Conservation (phyloP, 768 basidiomycete species). For the Suillus cothurnatus region DNA sequence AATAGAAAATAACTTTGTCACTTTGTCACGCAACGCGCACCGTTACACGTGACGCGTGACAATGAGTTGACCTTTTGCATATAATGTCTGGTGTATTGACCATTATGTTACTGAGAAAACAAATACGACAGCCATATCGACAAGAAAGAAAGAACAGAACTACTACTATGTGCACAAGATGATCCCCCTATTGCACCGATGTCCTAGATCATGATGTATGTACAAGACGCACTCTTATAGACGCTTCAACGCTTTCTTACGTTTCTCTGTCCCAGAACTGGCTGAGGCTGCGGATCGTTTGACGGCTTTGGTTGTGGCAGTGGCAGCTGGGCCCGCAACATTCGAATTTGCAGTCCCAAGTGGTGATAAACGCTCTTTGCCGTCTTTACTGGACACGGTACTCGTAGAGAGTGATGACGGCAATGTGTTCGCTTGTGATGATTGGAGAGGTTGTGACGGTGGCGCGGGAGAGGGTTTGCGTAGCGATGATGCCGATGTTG, state of each 20-base stretch:
- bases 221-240: slow-evolving; percentile 42
- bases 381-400: slow-evolving; percentile 31
- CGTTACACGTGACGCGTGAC: slow-evolving; percentile 22
- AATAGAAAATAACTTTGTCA: slow-evolving; percentile 4
- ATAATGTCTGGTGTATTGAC: not conserved
- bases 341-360: slow-evolving; percentile 74
- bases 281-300: slow-evolving; percentile 64
- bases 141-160: slow-evolving; percentile 1
- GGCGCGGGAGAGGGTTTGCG: slow-evolving; percentile 48
- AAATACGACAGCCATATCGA: slow-evolving; percentile 5
- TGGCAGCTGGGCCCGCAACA: slow-evolving; percentile 42
- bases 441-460: slow-evolving; percentile 39
- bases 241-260: slow-evolving; percentile 87
- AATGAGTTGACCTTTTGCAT: not conserved
- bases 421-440: slow-evolving; percentile 42
- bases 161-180: not conserved
- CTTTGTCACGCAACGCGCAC: slow-evolving; percentile 13
- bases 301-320: slow-evolving; percentile 56
- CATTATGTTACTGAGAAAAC: not conserved
- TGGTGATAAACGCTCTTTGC: slow-evolving; percentile 69
- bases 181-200: not conserved
- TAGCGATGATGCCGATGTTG: slow-evolving; percentile 41
- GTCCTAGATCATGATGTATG: slow-evolving; percentile 8
- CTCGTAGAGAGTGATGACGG: slow-evolving; percentile 40
- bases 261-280: slow-evolving; percentile 68